Evolutionary conservation across 805 yeast genomes (phyloP).

Genomic region (Vanderwaltozyma verrucispora): DNA sequence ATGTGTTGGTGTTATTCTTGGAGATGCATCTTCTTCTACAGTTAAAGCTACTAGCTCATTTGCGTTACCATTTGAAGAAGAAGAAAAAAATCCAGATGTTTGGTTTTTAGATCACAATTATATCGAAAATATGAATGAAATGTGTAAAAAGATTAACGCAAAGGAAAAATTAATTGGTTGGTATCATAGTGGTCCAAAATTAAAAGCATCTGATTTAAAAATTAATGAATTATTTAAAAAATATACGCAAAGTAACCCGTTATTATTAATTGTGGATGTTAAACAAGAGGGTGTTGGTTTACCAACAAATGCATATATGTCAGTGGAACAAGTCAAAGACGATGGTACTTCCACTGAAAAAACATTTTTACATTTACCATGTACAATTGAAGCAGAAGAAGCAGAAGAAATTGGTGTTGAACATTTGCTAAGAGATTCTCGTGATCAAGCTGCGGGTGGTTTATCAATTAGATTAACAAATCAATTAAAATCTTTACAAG

Average conservation of each 20-base stretch:
- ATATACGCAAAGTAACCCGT: constrained; percentile 59
- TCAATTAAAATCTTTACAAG: constrained; percentile 79
- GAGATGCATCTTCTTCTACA: constrained; percentile 47
- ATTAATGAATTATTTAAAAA: constrained; percentile 84
- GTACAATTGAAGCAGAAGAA: constrained; percentile 91
- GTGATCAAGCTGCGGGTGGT: constrained; percentile 95
- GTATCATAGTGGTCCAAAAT: constrained; percentile 97
- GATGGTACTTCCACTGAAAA: constrained; percentile 91
- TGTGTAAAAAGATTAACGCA: constrained; percentile 97
- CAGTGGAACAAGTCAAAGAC: constrained; percentile 90
- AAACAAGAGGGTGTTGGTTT: constrained; percentile 73
- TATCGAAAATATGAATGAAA: constrained; percentile 92
- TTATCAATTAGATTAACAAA: constrained; percentile 79
- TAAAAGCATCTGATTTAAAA: constrained; percentile 76
- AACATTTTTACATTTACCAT: constrained; percentile 89
- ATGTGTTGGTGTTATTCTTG: constrained; percentile 89
- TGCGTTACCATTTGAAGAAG: constrained; percentile 98
- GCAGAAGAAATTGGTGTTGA: constrained; percentile 99
- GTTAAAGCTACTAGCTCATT: constrained; percentile 83
- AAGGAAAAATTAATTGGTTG: constrained; percentile 96
- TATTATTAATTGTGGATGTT: constrained; percentile 85
- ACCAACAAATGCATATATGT: constrained; percentile 91
- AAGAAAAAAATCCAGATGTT: constrained; percentile 78
- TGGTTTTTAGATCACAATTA: constrained; percentile 97
- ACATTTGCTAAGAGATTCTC: constrained; percentile 83